phyloP scores from a whole-genome alignment of 2,329 filamentous ascomycete genomes.

The Scedosporium minutisporum region DNA sequence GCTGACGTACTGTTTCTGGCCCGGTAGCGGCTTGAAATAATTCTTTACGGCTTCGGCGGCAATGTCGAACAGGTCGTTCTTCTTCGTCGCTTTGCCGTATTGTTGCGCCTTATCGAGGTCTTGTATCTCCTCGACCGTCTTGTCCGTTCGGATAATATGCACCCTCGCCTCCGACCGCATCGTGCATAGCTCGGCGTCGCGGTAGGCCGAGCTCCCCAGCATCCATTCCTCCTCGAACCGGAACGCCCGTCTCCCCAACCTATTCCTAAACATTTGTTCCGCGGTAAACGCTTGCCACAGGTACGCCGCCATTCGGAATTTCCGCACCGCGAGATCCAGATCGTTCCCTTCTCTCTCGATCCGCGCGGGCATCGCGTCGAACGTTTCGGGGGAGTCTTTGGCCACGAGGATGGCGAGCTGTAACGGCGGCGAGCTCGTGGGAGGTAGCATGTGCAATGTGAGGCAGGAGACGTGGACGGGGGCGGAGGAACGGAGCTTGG shows the following conservation, averaged over 20 bases:
- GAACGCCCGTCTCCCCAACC: conserved; percentile 76
- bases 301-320: conserved; percentile 92
- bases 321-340: conserved; percentile 70
- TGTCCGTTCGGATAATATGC: conserved; percentile 72
- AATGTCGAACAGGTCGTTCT: conserved; percentile 66
- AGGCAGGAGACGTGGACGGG: conserved; percentile 70
- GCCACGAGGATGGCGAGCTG: conserved; percentile 82
- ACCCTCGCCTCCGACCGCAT: conserved; percentile 89
- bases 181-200: conserved; percentile 58
- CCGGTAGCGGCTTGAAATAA: conserved; percentile 64
- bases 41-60: conserved; percentile 67
- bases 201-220: conserved; percentile 65
- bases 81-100: conserved; percentile 56
- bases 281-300: conserved; percentile 96
- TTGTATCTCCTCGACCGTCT: conserved; percentile 75
- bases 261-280: conserved; percentile 90
- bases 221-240: conserved; percentile 95
- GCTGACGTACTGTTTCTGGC: conserved; percentile 82
- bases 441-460: conserved; percentile 76
- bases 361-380: conserved; percentile 70
- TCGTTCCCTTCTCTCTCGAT: conserved; percentile 72
- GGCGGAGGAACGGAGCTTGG: conserved; percentile 62
- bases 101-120: conserved; percentile 73
- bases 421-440: conserved; percentile 69
- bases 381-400: conserved; percentile 79